phyloP scores from a whole-genome alignment of 768 basidiomycete genomes.

The Russula emetica region DNA sequence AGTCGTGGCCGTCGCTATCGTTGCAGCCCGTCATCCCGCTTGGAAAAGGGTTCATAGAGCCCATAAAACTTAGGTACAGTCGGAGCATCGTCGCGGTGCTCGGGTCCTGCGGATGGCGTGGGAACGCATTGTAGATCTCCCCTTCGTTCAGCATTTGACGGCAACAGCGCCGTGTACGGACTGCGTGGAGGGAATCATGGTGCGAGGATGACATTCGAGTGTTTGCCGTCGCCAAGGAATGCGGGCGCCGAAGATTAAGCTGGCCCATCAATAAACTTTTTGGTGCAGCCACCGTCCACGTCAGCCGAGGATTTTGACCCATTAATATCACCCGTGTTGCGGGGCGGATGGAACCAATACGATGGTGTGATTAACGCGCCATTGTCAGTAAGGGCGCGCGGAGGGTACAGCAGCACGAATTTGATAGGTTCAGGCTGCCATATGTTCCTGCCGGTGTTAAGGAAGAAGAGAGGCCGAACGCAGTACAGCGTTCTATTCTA shows the following conservation, averaged over 20 bases:
- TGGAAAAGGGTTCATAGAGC: conserved; percentile 42
- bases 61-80: conserved; percentile 64
- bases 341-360: not conserved
- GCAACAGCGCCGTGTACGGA: conserved; percentile 27
- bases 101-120: conserved; percentile 38
- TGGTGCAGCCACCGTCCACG: not conserved
- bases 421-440: too few species aligned
- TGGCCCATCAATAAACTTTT: not conserved
- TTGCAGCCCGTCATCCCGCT: too few species aligned
- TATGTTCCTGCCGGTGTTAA: too few species aligned
- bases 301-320: too few species aligned
- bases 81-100: conserved; percentile 44
- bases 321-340: too few species aligned
- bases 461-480: too few species aligned
- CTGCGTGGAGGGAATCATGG: conserved; percentile 45
- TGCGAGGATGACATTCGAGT: conserved; percentile 49
- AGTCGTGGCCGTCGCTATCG: too few species aligned
- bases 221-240: conserved; percentile 45
- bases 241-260: conserved; percentile 43
- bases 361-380: not conserved
- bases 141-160: conserved; percentile 40
- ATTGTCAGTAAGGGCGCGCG: not conserved
- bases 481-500: too few species aligned
- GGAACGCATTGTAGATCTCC: conserved; percentile 44
- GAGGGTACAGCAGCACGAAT: conserved; percentile 3